Base-by-base conservation (phyloP, 2,329 filamentous ascomycete genomes). In the Didymella segeticola region DNA sequence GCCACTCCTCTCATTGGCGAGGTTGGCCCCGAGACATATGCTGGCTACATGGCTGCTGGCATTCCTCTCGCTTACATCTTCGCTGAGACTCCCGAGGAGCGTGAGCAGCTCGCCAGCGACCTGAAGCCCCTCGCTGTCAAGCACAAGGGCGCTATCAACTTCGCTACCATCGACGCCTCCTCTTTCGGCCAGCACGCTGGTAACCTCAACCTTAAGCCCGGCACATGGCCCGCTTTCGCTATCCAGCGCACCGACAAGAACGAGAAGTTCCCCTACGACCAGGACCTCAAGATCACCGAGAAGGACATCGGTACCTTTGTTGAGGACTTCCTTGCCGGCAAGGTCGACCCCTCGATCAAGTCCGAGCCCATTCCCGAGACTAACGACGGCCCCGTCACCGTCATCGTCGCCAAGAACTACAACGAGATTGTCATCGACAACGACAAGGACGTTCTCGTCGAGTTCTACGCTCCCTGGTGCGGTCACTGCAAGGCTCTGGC, bases 61-160 rank as follows among this genome's bases (percentile, higher is more conserved):
- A 84, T 98, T 66, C 95, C 95, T 57, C 88, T 99, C 60, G 95
- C 92, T 62, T 99, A 98, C 82, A 96, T 99, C 80, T 98, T 99
- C 79, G 88, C 93, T 62, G 93, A 97, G 82, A 93, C 90, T 38
- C 75, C 85, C 23, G 93, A 98, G 80, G 92, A 96, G 85, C 93
- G 95, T 69, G 85, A 89, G 72, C 81, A 86, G 71, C 86, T 96
- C 64, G 82, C 88, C 66, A 85, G 89, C 62, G 81, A 86, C 60
- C 83, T 99, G 71, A 96, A 92, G 84, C 83, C 90, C 63, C 78
- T 99, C 64, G 95, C 95, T 57, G 85, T 96, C 82, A 89, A 93
- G 82, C 87, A 92, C 84, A 93, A 93, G 81, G 93, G 95, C 79
- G 87, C 86, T 77, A 86, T 99, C 82, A 98, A 96, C 89, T 96